Conservation (phyloP, 768 basidiomycete genomes). For the Kwoniella shandongensis region DNA sequence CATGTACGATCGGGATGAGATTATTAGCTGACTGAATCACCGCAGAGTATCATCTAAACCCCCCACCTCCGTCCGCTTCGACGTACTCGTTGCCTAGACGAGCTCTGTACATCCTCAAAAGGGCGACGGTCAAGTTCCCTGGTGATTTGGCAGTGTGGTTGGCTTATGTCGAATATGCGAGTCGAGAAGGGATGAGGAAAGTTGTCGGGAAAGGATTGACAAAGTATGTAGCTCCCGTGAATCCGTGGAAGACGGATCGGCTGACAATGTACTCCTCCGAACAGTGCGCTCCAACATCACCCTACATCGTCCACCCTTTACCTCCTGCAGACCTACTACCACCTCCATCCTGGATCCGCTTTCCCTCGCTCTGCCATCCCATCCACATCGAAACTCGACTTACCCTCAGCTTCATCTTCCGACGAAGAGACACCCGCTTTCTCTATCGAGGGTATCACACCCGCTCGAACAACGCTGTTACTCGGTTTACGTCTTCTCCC, state of each 20-base stretch:
- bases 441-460: conserved; percentile 53
- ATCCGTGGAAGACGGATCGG: no score
- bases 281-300: conserved; percentile 81
- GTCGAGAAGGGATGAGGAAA: conserved; percentile 72
- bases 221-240: conserved; percentile 68
- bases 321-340: conserved; percentile 79
- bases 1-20: neutral
- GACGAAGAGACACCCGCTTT: conserved; percentile 33
- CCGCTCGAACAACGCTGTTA: conserved; percentile 78
- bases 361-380: conserved; percentile 53
- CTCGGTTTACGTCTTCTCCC: conserved; percentile 78
- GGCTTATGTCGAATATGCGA: conserved; percentile 81
- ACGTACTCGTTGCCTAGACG: conserved; percentile 80
- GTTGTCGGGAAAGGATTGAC: conserved; percentile 80
- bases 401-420: conserved; percentile 22
- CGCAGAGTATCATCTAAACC: conserved; percentile 43
- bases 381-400: conserved; percentile 32
- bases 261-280: neutral
- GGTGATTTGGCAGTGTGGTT: conserved; percentile 83
- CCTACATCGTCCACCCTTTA: conserved; percentile 75
- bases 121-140: conserved; percentile 84
- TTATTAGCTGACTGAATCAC: conserved; percentile 3
- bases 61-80: conserved; percentile 66
- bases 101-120: conserved; percentile 86
- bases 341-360: conserved; percentile 70